Percentiles rank a stretch among this genome's conserved stretches.
phyloP scores from a whole-genome alignment of 1,284 basidiomycete genomes.

The Athelia psychrophila region DNA sequence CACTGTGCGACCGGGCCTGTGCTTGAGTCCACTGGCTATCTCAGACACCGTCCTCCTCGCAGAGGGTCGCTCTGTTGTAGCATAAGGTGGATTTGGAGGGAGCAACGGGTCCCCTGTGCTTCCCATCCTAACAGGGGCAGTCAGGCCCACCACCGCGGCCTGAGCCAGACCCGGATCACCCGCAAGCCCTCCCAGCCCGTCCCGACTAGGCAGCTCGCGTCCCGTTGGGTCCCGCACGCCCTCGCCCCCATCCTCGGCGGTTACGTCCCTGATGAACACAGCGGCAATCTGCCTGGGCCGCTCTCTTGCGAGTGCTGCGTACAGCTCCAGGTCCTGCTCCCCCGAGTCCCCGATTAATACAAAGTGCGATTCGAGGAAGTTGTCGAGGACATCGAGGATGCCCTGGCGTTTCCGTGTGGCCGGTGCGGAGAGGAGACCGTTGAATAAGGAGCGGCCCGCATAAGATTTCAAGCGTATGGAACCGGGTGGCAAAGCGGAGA shows the following conservation, averaged over 20 bases:
- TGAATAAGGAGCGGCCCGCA: constrained; percentile 77
- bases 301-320: constrained; percentile 67
- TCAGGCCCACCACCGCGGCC: not conserved
- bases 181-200: constrained; percentile 6
- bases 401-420: constrained; percentile 78
- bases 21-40: not conserved
- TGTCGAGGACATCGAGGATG: constrained; percentile 76
- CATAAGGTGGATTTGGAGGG: not conserved
- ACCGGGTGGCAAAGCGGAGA: constrained; percentile 69
- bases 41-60: not conserved
- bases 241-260: constrained; percentile 31
- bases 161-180: not conserved
- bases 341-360: constrained; percentile 86
- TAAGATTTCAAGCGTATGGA: constrained; percentile 80
- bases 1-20: not conserved
- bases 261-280: constrained; percentile 79
- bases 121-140: not conserved
- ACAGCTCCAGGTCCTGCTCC: constrained; percentile 88
- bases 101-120: not conserved
- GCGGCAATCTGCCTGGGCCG: constrained; percentile 65
- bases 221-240: constrained; percentile 31
- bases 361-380: constrained; percentile 74
- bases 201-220: constrained; percentile 1
- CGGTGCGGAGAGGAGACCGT: constrained; percentile 70
- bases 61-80: not conserved